A percentile compares a stretch with the other conserved stretches of the same genome.
These are phyloP conservation scores for Capsicum pubescens DNA, from an alignment of 257 asterid genomes.

Conservation along the genomic window DNA sequence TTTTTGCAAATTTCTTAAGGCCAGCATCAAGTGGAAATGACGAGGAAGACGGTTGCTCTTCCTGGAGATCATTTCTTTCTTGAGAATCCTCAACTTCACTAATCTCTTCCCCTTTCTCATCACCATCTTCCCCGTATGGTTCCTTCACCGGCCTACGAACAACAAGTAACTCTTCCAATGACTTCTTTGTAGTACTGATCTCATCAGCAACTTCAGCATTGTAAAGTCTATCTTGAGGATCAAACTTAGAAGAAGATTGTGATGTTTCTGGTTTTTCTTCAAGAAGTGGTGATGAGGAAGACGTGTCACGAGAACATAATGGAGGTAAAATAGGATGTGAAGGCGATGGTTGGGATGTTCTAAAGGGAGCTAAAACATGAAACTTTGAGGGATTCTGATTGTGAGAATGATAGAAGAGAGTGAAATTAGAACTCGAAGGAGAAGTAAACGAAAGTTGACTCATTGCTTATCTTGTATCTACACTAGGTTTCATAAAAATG, in stretches of 20 bases:
- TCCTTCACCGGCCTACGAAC: constrained; percentile 87
- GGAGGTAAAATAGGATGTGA: constrained; percentile 44
- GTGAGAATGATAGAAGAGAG: constrained; percentile 57
- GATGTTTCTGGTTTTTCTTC: constrained; percentile 59
- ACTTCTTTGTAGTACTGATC: constrained; percentile 68
- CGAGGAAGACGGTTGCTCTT: constrained; percentile 36
- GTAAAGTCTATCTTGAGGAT: constrained; percentile 40
- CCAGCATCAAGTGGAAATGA: constrained; percentile 58
- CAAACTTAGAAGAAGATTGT: constrained; percentile 30
- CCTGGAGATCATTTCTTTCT: constrained; percentile 27
- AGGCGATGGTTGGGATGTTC: constrained; percentile 42
- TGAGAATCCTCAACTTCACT: constrained; percentile 11
- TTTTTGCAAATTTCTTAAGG: constrained; percentile 68
- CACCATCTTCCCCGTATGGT: constrained; percentile 39
- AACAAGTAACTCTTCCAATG: constrained; percentile 79
- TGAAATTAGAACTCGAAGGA: constrained; percentile 64
- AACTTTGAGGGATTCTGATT: constrained; percentile 51
- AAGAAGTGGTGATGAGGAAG: constrained; percentile 58
- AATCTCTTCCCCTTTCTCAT: constrained; percentile 31
- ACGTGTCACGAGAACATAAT: constrained; percentile 56
- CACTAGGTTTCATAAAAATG: background rate
- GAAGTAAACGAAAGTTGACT: constrained; percentile 59
- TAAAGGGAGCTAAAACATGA: constrained; percentile 47
- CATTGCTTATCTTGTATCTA: constrained; percentile 42
- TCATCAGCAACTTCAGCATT: constrained; percentile 54